Evolutionary conservation across 2,329 filamentous ascomycete genomes (phyloP).

Genomic region (Aspergillus fumigatus): DNA sequence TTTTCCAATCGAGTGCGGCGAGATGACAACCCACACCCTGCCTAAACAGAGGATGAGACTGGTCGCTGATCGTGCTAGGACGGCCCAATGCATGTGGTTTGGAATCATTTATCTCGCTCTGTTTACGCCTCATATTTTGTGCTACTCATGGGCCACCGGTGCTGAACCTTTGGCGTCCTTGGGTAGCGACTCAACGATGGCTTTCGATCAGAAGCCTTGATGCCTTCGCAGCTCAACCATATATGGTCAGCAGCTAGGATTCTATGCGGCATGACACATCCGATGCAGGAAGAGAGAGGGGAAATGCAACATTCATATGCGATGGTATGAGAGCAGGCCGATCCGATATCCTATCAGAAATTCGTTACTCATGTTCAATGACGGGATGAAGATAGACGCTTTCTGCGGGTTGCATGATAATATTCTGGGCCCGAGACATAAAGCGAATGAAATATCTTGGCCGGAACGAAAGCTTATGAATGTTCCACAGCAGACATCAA

Average conservation of each 20-base stretch:
- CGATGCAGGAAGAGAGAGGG: no score
- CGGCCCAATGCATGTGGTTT: background rate
- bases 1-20: background rate
- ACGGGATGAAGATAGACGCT: no score
- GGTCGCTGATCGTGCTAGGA: background rate
- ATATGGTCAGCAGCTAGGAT: no score
- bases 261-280: no score
- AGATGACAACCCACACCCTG: background rate
- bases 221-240: no score
- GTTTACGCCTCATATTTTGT: background rate
- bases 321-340: no score
- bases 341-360: no score
- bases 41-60: background rate
- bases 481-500: background rate
- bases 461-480: background rate
- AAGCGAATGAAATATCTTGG: background rate
- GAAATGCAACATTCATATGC: no score
- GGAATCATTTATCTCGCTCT: background rate
- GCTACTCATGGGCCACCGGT: background rate
- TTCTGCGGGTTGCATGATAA: background rate
- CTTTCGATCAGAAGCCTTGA: no score
- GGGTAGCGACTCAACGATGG: background rate
- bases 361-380: no score
- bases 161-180: background rate
- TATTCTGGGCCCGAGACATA: background rate